phyloP scores from a whole-genome alignment of 2,329 filamentous ascomycete genomes.

The Chalara sp. region DNA sequence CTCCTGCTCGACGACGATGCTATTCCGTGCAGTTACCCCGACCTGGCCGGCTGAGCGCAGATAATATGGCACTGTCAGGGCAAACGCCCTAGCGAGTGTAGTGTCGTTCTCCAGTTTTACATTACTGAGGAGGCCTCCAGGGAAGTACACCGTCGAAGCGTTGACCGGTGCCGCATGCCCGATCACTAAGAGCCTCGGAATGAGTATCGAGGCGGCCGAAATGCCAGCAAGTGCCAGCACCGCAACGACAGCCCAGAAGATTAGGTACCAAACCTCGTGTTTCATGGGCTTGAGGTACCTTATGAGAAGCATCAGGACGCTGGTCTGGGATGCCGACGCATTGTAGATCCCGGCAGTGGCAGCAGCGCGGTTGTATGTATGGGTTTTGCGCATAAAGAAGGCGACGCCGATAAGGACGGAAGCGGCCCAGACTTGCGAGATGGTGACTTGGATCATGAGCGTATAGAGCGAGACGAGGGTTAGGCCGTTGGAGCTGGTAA shows the following conservation, averaged over 20 bases:
- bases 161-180: too few relatives aligned
- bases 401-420: neutral
- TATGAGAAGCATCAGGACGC: neutral
- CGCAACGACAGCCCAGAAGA: too few relatives aligned
- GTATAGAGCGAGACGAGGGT: neutral
- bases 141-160: too few relatives aligned
- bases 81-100: neutral
- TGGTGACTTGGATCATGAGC: neutral
- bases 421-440: neutral
- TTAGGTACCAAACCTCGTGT: neutral
- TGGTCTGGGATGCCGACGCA: neutral
- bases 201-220: too few relatives aligned
- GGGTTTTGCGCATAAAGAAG: neutral
- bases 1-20: neutral
- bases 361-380: neutral
- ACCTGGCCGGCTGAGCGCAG: neutral
- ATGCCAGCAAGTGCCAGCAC: too few relatives aligned
- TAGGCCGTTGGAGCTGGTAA: neutral
- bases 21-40: neutral
- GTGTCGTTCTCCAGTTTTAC: neutral
- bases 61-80: neutral
- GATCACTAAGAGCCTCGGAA: too few relatives aligned
- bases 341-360: neutral
- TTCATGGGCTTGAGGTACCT: neutral
- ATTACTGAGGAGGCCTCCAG: neutral